Base-by-base conservation (phyloP, 2,329 filamentous ascomycete genomes). In the Aspergillus nomiae region DNA sequence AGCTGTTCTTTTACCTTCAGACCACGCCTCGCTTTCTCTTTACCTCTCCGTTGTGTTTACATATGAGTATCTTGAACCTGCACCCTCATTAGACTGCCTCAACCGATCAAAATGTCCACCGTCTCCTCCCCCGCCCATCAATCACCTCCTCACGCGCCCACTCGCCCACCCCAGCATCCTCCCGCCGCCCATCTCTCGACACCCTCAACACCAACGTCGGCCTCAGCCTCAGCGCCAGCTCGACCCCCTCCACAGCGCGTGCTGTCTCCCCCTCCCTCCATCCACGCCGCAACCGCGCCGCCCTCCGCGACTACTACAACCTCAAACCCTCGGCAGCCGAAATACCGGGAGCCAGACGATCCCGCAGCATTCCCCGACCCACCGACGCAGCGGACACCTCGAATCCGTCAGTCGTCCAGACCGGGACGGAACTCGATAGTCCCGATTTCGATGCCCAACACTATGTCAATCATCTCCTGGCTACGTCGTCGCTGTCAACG, bases 291-390 rank as follows among this genome's bases (percentile, higher is more conserved):
- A 96, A 96, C 80, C 91, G 94, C 67, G 88, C 90, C 61, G 94
- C 94, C 8, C 85, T 98, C 24, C 90, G 95, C 71, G 93, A 97
- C 74, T 98, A 97, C 83, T 98, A 98, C 81, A 95, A 95, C 74
- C 85, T 98, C 56, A 90, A 89, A 68, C 76, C 83, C 3, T 74
- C 78, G 8, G 71, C 77, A 46, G 78, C 73, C 43, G 77, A 80
- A 26, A 71, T 71, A 12, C 63, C 64, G 74, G 76, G 43, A 64
- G 60, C 69, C 63, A 67, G 70, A 60, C 78, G 71, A 61, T 76
- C 76, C 28, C 73, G 73, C 53, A 79, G 77, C 60, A 71, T 78
- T 34, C 75, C 78, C 74, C 60, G 71, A 75, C 83, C 69, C 74
- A 85, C 69, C 59, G 72, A 76, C 61, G 69, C 72, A 60, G 71